A percentile compares a stretch with the other conserved stretches of the same genome.
phyloP scores from a whole-genome alignment of 768 basidiomycete genomes.

The Kwoniella mangroviensis region DNA sequence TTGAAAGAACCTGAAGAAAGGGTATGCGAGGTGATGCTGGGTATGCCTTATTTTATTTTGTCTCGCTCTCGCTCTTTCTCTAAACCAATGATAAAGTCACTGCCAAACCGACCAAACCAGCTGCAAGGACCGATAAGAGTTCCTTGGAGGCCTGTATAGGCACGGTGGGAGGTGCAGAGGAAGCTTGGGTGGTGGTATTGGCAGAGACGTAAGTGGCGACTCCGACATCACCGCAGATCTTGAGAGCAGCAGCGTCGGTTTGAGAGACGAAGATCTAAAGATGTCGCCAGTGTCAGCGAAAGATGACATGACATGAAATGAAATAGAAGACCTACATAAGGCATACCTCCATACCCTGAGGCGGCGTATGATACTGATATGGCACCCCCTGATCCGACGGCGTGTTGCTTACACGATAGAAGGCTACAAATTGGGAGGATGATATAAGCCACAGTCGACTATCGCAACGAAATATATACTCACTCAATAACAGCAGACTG shows the following conservation, averaged over 20 bases:
- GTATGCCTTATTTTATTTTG: background rate
- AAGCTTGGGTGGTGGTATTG: constrained; percentile 24
- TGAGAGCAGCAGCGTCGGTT: constrained; percentile 32
- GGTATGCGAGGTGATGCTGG: background rate
- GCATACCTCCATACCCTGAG: constrained; percentile 52
- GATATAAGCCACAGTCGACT: background rate
- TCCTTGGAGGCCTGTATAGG: constrained; percentile 9
- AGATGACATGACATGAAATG: background rate
- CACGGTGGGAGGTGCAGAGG: constrained; percentile 11
- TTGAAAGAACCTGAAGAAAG: background rate
- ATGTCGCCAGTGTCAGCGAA: background rate
- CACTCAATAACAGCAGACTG: constrained; percentile 52
- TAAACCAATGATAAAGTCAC: constrained; percentile 12
- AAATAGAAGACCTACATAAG: constrained; percentile 42
- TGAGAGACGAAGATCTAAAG: constrained; percentile 37
- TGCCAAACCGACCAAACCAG: constrained; percentile 14
- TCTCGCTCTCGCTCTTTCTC: background rate
- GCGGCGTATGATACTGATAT: constrained; percentile 49
- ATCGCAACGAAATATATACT: no score
- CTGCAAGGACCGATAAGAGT: constrained; percentile 19
- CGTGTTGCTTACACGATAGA: constrained; percentile 46
- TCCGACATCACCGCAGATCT: constrained; percentile 35
- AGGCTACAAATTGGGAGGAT: constrained; percentile 35
- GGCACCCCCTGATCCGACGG: constrained; percentile 41
- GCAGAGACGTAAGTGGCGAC: constrained; percentile 25